phyloP scores from a whole-genome alignment of 495 filamentous ascomycete species.

The Cercophora scortea region DNA sequence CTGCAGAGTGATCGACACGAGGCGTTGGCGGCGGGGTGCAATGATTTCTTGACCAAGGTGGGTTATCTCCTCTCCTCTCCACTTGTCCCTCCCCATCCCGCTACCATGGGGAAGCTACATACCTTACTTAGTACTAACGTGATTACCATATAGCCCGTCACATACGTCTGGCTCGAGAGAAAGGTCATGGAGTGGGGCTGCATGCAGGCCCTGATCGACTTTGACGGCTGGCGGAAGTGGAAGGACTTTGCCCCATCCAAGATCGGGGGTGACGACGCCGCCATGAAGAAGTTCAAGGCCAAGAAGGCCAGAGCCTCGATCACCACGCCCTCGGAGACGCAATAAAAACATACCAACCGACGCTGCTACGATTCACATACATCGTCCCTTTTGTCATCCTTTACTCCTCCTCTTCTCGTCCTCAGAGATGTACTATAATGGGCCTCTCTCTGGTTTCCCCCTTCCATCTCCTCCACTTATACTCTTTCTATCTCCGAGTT shows the following conservation, averaged over 20 bases:
- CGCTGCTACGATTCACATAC: neutral
- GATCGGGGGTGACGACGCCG: slow-evolving; percentile 20
- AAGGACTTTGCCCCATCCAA: slow-evolving; percentile 53
- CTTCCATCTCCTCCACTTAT: no score
- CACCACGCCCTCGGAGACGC: neutral
- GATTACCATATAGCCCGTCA: slow-evolving; percentile 60
- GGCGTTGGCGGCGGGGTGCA: slow-evolving; percentile 90
- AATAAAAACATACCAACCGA: neutral
- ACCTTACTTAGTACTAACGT: no score
- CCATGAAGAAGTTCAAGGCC: slow-evolving; percentile 20
- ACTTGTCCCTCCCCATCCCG: no score
- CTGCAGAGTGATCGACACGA: slow-evolving; percentile 93
- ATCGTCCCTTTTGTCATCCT: no score
- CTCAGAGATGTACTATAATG: no score
- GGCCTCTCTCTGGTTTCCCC: no score
- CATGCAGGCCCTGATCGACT: slow-evolving; percentile 98
- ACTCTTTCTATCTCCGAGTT: no score
- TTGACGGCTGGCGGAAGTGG: slow-evolving; percentile 97
- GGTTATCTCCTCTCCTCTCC: slow-evolving; percentile 10
- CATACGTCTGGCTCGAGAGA: slow-evolving; percentile 93
- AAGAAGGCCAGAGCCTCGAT: slow-evolving; percentile 33
- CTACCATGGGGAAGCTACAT: no score
- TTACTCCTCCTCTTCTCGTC: no score
- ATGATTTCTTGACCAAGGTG: slow-evolving; percentile 98
- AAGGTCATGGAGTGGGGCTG: slow-evolving; percentile 99